Evolutionary conservation across 1,284 basidiomycete genomes (phyloP), one percentile per base, ranked within the genome.

Genomic region (Ceraceosorus guamensis): DNA sequence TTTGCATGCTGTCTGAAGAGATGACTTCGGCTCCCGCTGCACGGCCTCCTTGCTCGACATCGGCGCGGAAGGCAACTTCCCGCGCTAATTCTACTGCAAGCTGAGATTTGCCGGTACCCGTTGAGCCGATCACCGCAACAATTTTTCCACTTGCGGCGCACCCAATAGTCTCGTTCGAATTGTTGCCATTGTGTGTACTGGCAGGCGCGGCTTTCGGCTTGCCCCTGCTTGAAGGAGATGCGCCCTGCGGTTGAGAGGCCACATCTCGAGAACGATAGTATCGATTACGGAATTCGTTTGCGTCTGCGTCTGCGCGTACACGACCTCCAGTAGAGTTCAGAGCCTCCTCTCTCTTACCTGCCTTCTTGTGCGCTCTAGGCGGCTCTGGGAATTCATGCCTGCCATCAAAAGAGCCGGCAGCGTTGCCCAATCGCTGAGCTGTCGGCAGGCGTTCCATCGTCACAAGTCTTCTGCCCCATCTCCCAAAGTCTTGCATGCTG

Each of bases 1-100:
- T 86, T 78, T 99, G 95, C 92, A 99, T 98, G 8, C 93, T 86
- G 78, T 98, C 95, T 7, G 91, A 89, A 67, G 95, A 96, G 73
- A 98, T 87, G 64, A 97, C 82, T 69, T 85, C 76, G 0, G 65
- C 77, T 0, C 48, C 47, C 6, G 11, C 35, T n/a, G 55, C 56
- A 6, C 41, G n/a, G 3, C 56, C 60, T n/a, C 45, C 57, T 1
- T 46, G 13, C 6, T 7, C 35, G 13, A n/a, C 24, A 4, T 35
- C 5, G 13, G 35, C 30, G 4, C 51, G n/a, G 16, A 76, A 51
- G 14, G 82, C 81, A 31, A 85, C 80, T 24, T 24, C 24, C 24
- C 24, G 24, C 11, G 90, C 91, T 13, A 99, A 81, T 57, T 96
- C 85, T 18, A 98, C 85, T 0, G 89, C 89, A 2, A 98, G 82